A percentile compares a stretch with the other conserved stretches of the same genome.
Evolutionary conservation across 805 yeast genomes (phyloP).

Genomic region (Wickerhamiella kazuoi): DNA sequence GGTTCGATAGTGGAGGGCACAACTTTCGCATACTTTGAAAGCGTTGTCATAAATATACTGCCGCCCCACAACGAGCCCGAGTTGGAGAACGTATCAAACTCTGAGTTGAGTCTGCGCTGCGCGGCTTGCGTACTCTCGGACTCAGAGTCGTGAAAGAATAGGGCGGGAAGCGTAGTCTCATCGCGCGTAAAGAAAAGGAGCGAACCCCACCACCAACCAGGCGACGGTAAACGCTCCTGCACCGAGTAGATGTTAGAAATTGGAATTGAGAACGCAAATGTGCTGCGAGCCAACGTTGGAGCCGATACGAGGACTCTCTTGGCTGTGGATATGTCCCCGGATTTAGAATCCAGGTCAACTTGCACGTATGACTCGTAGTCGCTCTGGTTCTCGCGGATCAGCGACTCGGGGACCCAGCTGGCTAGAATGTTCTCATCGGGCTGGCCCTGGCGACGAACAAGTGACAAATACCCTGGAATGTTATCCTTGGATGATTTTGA

Average conservation of each 20-base stretch:
- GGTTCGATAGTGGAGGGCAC: conserved; percentile 57
- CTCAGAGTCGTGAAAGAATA: conserved; percentile 87
- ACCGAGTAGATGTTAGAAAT: conserved; percentile 51
- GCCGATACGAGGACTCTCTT: conserved; percentile 32
- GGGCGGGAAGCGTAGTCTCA: conserved; percentile 51
- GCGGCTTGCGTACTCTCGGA: conserved; percentile 53
- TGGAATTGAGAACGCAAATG: conserved; percentile 54
- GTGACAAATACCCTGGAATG: conserved; percentile 55
- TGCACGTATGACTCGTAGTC: conserved; percentile 31
- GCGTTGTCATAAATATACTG: conserved; percentile 42
- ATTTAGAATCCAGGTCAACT: conserved; percentile 29
- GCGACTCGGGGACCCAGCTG: conserved; percentile 45
- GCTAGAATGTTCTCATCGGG: conserved; percentile 37
- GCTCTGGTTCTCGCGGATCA: conserved; percentile 22
- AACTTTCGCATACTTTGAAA: conserved; percentile 39
- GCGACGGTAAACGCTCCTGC: conserved; percentile 66
- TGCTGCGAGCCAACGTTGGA: conserved; percentile 30
- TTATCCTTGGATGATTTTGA: conserved; percentile 57
- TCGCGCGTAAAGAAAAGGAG: conserved; percentile 49
- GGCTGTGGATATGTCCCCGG: conserved; percentile 13
- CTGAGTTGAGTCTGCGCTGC: conserved; percentile 39
- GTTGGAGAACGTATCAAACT: conserved; percentile 54
- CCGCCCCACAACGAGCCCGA: conserved; percentile 73
- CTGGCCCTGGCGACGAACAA: conserved; percentile 36
- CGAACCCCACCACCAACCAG: conserved; percentile 88